Conservation (phyloP, 2,329 filamentous ascomycete species). For the Trichoderma endophyticum region DNA sequence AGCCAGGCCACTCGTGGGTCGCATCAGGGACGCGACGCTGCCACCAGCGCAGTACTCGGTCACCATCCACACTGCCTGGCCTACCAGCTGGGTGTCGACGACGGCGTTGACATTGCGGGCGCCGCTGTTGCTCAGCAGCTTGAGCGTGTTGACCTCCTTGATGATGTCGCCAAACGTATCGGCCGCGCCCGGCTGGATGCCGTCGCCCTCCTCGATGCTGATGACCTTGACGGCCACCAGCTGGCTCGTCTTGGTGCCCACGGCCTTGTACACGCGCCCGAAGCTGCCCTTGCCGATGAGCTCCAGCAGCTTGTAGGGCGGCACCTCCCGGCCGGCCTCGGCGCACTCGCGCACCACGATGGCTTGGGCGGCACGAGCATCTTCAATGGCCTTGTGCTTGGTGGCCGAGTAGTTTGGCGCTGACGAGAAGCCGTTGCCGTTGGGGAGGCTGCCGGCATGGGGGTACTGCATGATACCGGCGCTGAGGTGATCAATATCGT, state of each 20-base stretch:
- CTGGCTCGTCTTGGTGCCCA: slow-evolving; percentile 28
- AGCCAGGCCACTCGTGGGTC: slow-evolving; percentile 61
- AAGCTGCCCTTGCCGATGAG: slow-evolving; percentile 72
- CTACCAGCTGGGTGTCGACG: slow-evolving; percentile 72
- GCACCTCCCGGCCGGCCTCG: slow-evolving; percentile 55
- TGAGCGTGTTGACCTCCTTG: slow-evolving; percentile 62
- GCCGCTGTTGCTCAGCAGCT: slow-evolving; percentile 67
- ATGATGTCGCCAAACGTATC: slow-evolving; percentile 62
- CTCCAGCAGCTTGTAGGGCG: slow-evolving; percentile 63
- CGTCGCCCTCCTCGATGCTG: slow-evolving; percentile 70
- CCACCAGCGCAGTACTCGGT: slow-evolving; percentile 82
- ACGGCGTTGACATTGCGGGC: slow-evolving; percentile 77
- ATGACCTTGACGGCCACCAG: slow-evolving; percentile 72
- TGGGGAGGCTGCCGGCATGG: slow-evolving; percentile 15
- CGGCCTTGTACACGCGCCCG: slow-evolving; percentile 69
- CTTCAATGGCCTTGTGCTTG: slow-evolving; percentile 60
- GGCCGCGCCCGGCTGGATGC: slow-evolving; percentile 51
- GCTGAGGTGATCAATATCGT: background rate
- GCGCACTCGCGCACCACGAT: slow-evolving; percentile 59
- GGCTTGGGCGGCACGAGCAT: slow-evolving; percentile 66
- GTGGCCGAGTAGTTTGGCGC: slow-evolving; percentile 11
- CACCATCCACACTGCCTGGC: slow-evolving; percentile 79
- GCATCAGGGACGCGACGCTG: slow-evolving; percentile 70
- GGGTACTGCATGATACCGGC: slow-evolving; percentile 11
- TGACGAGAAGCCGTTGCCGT: slow-evolving; percentile 15